Evolutionary conservation across 345 rosid species (phyloP), one percentile per base, ranked within the genome.

Genomic region (Firmiana major): DNA sequence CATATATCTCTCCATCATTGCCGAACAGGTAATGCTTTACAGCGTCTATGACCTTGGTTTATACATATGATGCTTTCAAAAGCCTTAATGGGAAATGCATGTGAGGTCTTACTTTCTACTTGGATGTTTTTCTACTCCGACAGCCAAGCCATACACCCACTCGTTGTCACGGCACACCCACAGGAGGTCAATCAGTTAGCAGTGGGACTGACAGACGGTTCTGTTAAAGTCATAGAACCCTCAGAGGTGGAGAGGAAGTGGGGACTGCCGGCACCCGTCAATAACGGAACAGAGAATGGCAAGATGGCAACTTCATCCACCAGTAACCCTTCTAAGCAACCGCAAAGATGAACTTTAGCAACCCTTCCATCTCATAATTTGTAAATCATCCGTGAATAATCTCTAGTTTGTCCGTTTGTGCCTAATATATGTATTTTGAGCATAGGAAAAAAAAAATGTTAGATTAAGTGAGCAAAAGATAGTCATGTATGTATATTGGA

Each of bases 181-280:
- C 92, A 85, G 67, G 94, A 93, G 63, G 87, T 90, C n/a, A 89
- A 89, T 68, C 96, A 90, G 70, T 79, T 90, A 51, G 91, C 93
- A 0, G 79, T 89, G 58, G 98, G 98, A 54, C 83, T 91, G 38
- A 83, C 89, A 0, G 91, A 91, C 75, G 98, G 97, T 7, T 71
- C 80, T 1, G 89, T 91, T 19, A 84, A 89, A 71, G 91, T 93
- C 16, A 73, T 91, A 22, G 97, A 93, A 82, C 89, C 93, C 15
- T 80, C 85, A 1, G 97, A 91, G 45, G 69, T 88, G 0, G 87
- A 84, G 12, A 84, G 86, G 59, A 85, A 86, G 82, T 89, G 96
- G 96, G 88, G 91, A 5, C 81, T 81, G 22, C 53, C 83, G 0
- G 84, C 83, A 3, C 80, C 84, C 16, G 77, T 74, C 17, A 94